A percentile compares a stretch with the other conserved stretches of the same genome.
phyloP scores from a whole-genome alignment of 345 rosid species.

The Salix exigua region DNA sequence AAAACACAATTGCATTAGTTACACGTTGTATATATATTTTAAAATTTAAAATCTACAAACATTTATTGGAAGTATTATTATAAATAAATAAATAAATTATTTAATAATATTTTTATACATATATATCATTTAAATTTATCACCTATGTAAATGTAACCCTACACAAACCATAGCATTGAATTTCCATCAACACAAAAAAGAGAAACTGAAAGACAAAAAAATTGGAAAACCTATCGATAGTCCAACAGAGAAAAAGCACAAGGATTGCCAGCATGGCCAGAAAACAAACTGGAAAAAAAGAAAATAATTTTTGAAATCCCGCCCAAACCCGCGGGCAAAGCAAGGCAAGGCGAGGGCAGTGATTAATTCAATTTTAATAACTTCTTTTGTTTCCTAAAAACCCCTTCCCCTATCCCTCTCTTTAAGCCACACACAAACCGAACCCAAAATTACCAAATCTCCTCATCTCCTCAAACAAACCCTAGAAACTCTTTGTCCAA shows the following conservation, averaged over 20 bases:
- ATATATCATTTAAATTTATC: too few species aligned
- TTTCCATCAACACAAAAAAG: neutral
- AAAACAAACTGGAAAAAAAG: too few species aligned
- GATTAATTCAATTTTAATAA: too few species aligned
- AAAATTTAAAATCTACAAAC: too few species aligned
- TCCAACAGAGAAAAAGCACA: conserved; percentile 12
- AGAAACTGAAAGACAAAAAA: neutral
- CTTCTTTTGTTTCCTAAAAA: conserved; percentile 17
- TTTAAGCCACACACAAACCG: conserved; percentile 2
- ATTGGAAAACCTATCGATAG: neutral
- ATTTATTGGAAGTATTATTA: too few species aligned
- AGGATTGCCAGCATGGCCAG: conserved; percentile 41
- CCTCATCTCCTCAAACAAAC: neutral
- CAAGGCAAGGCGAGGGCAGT: neutral
- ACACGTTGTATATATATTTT: too few species aligned
- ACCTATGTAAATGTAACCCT: too few species aligned
- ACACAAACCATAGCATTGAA: too few species aligned
- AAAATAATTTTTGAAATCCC: conserved; percentile 42
- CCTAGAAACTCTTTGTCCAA: conserved; percentile 3
- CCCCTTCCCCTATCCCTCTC: conserved; percentile 13
- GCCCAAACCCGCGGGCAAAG: conserved; percentile 41
- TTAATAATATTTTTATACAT: too few species aligned
- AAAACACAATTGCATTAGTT: too few species aligned
- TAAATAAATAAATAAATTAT: too few species aligned
- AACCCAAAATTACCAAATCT: neutral